Percentiles rank a stretch among this genome's conserved stretches.
Evolutionary conservation across 2,329 filamentous ascomycete genomes (phyloP).

Genomic region (Colletotrichum musae): DNA sequence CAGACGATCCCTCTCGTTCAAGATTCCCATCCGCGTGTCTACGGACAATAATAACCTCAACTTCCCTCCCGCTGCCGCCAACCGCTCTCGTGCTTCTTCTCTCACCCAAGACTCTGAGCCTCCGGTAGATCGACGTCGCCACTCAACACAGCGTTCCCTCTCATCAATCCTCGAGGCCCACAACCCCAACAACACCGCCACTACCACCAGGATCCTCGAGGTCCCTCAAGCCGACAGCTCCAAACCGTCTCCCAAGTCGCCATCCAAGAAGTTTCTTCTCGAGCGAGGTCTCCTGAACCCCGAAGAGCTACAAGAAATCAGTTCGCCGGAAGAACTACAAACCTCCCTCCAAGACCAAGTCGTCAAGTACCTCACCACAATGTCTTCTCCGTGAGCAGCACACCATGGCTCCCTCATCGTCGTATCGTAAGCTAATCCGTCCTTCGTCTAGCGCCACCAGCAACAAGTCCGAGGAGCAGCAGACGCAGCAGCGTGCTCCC

Average conservation of each 20-base stretch:
- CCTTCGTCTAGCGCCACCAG: neutral
- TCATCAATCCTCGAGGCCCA: conserved; percentile 29
- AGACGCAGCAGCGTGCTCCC: conserved; percentile 31
- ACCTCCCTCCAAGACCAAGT: conserved; percentile 37
- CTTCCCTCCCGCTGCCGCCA: conserved; percentile 7
- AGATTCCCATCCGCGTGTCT: conserved; percentile 32
- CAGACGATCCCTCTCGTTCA: conserved; percentile 40
- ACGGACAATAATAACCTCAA: conserved; percentile 26
- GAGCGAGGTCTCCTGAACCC: conserved; percentile 35
- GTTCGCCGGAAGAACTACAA: conserved; percentile 34
- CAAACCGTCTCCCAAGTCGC: conserved; percentile 21
- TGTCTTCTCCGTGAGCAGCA: conserved; percentile 35
- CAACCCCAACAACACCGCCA: neutral
- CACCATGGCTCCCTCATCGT: neutral
- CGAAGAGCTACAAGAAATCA: conserved; percentile 27
- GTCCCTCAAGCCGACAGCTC: neutral
- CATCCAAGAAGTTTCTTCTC: conserved; percentile 33
- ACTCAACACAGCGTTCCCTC: conserved; percentile 13
- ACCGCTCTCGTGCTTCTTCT: conserved; percentile 26
- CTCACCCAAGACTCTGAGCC: conserved; percentile 27
- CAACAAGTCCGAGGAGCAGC: conserved; percentile 19
- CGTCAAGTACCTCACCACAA: conserved; percentile 33
- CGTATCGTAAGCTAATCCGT: neutral
- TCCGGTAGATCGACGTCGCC: conserved; percentile 15
- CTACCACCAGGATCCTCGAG: neutral